phyloP scores from a whole-genome alignment of 306 rosid species.

The Astragalus membranaceus region DNA sequence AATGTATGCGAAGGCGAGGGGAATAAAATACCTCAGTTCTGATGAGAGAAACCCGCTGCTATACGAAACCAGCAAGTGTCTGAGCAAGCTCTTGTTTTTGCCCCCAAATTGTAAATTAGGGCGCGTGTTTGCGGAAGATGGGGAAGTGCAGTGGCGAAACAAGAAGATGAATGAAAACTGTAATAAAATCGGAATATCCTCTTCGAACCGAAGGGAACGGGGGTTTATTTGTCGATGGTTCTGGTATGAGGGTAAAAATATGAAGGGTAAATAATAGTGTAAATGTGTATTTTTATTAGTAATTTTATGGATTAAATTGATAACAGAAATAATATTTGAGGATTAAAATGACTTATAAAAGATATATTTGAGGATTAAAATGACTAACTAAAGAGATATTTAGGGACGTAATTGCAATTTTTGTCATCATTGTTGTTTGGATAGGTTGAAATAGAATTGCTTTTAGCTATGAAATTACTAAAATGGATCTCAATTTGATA shows the following conservation, averaged over 20 bases:
- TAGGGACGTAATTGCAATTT: too few species aligned
- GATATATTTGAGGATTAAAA: too few species aligned
- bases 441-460: too few species aligned
- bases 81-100: background rate
- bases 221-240: background rate
- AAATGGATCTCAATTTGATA: too few species aligned
- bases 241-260: background rate
- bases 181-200: background rate
- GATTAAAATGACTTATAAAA: too few species aligned
- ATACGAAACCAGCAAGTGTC: background rate
- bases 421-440: too few species aligned
- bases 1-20: background rate
- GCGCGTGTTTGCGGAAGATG: background rate
- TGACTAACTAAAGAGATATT: too few species aligned
- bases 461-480: too few species aligned
- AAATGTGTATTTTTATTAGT: too few species aligned
- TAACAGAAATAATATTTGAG: too few species aligned
- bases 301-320: too few species aligned
- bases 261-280: too few species aligned
- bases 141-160: background rate
- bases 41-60: conserved; percentile 7
- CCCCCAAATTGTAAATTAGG: background rate
- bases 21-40: background rate
- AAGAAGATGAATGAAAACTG: background rate
- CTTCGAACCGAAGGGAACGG: background rate